Percentiles rank a stretch among this genome's conserved stretches.
These are phyloP conservation scores for Exophiala phaeomuriformis DNA, from an alignment of 2,329 filamentous ascomycete genomes.

Conservation along the genomic window DNA sequence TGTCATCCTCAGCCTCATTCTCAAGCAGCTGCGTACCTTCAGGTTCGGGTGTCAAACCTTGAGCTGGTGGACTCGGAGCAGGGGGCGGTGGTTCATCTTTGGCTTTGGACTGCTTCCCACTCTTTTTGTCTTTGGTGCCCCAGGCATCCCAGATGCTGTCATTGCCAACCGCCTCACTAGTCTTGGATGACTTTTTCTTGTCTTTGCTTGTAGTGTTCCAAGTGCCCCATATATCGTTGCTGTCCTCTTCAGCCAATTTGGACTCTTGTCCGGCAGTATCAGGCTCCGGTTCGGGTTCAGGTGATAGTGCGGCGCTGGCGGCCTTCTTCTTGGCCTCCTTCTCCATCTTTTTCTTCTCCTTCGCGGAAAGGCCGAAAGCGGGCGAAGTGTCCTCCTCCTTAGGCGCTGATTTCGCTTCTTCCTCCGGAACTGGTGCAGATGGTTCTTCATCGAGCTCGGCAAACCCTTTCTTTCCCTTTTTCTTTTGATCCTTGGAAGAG, in stretches of 20 bases:
- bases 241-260: constrained; percentile 26
- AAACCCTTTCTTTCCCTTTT: constrained; percentile 36
- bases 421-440: not conserved
- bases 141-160: constrained; percentile 32
- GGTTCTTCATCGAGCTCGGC: not conserved
- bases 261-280: constrained; percentile 4
- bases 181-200: constrained; percentile 43
- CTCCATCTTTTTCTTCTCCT: constrained; percentile 33
- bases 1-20: constrained; percentile 32
- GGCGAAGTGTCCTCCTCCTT: not conserved
- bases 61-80: constrained; percentile 42
- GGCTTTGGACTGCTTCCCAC: constrained; percentile 41
- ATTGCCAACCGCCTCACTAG: constrained; percentile 24
- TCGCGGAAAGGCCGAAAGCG: not conserved
- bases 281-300: constrained; percentile 3
- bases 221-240: constrained; percentile 41
- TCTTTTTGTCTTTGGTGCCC: constrained; percentile 35
- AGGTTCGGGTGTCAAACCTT: constrained; percentile 38
- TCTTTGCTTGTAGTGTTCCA: constrained; percentile 42
- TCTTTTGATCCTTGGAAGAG: constrained; percentile 24
- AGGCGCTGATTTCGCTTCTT: not conserved
- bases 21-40: constrained; percentile 32
- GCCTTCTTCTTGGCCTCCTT: constrained; percentile 35
- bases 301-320: not conserved
- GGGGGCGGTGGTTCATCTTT: constrained; percentile 41